phyloP scores from a whole-genome alignment of 805 yeast species.

The Starmerella bacillaris region DNA sequence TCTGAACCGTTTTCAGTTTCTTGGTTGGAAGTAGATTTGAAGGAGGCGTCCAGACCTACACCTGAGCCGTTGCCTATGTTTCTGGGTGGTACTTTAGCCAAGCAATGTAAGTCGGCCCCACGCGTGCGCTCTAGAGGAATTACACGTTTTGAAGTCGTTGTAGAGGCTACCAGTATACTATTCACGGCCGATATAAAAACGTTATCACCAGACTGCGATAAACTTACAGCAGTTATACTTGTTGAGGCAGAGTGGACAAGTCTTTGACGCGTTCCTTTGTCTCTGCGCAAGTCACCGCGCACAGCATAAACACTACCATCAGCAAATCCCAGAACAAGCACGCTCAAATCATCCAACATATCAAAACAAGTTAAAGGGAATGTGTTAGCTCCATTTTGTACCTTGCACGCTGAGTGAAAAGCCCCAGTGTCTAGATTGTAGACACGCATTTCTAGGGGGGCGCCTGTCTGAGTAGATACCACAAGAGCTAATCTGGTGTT shows the following conservation, averaged over 20 bases:
- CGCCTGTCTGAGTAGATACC: conserved; percentile 51
- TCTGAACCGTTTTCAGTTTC: background rate
- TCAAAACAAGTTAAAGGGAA: conserved; percentile 58
- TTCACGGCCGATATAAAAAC: conserved; percentile 62
- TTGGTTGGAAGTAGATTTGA: background rate
- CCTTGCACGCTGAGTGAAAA: conserved; percentile 7
- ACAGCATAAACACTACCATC: conserved; percentile 68
- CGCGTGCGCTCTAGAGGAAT: conserved; percentile 27
- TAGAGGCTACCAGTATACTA: conserved; percentile 49
- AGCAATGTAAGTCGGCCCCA: conserved; percentile 33
- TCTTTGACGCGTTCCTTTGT: conserved; percentile 79
- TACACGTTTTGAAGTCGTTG: conserved; percentile 37
- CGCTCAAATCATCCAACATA: conserved; percentile 36
- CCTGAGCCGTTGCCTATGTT: too few relatives aligned
- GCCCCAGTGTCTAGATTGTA: conserved; percentile 41
- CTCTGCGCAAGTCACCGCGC: conserved; percentile 75
- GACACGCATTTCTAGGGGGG: conserved; percentile 46
- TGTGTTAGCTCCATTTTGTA: conserved; percentile 51
- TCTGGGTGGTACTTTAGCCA: conserved; percentile 25
- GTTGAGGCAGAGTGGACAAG: conserved; percentile 48
- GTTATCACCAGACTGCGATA: conserved; percentile 25
- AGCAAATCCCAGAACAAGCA: conserved; percentile 60
- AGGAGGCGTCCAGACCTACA: too few relatives aligned
- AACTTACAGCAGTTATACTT: conserved; percentile 62
- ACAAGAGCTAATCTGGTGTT: conserved; percentile 42